Evolutionary conservation across 345 rosid species (phyloP), one percentile per base, ranked within the genome.

Genomic region (Chamaenerion angustifolium): DNA sequence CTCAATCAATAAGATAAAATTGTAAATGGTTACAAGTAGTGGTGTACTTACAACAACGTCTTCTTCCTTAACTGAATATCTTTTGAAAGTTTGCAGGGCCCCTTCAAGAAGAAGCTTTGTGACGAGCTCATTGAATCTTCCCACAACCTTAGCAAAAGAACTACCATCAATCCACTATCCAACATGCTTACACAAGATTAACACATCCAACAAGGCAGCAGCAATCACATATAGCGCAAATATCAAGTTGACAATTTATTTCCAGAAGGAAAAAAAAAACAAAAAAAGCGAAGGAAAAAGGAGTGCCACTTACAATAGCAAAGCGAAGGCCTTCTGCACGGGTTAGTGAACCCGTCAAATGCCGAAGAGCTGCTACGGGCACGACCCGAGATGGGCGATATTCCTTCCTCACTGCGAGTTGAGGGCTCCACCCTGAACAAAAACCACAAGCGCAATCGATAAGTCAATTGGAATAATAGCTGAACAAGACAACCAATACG

Each of bases 71-170:
- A 84, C 92, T 2, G 94, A 82, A 60, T 80, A 88, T 65, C 68
- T 93, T 54, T 40, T 76, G 77, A 93, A 93, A 52, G 95, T 82
- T 31, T 69, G 88, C 65, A 88, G 55, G 13, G 99, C 96, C 56
- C 99, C 99, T 46, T 85, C 90, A 57, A 93, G 69, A 27, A 93
- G 78, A 40, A 27, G 76, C 73, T 57, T 85, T 0, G 99, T 93
- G 56, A 92, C 86, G 43, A 92, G 70, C 72, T 92, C 98, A 64
- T 87, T 87, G 69, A 87, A 92, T 63, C 98, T 73, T 10, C 95
- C 95, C 14, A 92, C 90, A 58, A 88, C 96, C 98, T 92, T 35
- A 27, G 40, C 1, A 11, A 35, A 31, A 5, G 10, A 31, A 31
- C 37, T 31, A 31, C 3, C 37, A 31, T 31, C 37, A 8, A 31